phyloP scores from a whole-genome alignment of 129 eudicot genomes.

The Solidago caesia region DNA sequence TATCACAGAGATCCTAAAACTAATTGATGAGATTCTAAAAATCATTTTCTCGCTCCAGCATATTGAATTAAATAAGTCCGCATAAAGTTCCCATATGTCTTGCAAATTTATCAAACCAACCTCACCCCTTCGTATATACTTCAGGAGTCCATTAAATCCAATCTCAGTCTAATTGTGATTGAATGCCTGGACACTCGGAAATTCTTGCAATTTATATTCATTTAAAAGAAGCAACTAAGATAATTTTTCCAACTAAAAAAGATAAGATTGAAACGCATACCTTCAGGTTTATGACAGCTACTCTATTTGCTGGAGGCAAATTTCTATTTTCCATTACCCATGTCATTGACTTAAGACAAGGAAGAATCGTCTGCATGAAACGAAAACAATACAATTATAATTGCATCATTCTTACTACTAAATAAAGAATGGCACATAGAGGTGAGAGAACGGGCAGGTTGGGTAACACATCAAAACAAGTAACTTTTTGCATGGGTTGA shows the following conservation, averaged over 20 bases:
- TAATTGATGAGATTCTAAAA: slow-evolving; percentile 14
- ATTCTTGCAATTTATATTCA: background rate
- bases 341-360: slow-evolving; percentile 97
- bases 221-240: slow-evolving; percentile 13
- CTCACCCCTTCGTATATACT: too few species aligned
- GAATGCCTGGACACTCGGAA: too few species aligned
- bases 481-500: background rate
- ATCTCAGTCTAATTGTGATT: too few species aligned
- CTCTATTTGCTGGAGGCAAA: slow-evolving; percentile 70
- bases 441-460: background rate
- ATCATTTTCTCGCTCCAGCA: slow-evolving; percentile 11
- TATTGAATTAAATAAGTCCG: background rate
- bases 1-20: background rate
- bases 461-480: too few species aligned
- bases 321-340: slow-evolving; percentile 91
- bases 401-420: slow-evolving; percentile 1
- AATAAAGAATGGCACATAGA: slow-evolving; percentile 14
- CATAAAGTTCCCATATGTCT: slow-evolving; percentile 11
- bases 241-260: background rate
- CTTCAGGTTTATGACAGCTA: slow-evolving; percentile 85
- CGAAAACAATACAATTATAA: slow-evolving; percentile 5
- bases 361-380: slow-evolving; percentile 55
- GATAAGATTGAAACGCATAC: slow-evolving; percentile 33
- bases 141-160: too few species aligned
- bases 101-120: background rate